phyloP scores from a whole-genome alignment of 345 rosid species.

The Physaria fendleri region DNA sequence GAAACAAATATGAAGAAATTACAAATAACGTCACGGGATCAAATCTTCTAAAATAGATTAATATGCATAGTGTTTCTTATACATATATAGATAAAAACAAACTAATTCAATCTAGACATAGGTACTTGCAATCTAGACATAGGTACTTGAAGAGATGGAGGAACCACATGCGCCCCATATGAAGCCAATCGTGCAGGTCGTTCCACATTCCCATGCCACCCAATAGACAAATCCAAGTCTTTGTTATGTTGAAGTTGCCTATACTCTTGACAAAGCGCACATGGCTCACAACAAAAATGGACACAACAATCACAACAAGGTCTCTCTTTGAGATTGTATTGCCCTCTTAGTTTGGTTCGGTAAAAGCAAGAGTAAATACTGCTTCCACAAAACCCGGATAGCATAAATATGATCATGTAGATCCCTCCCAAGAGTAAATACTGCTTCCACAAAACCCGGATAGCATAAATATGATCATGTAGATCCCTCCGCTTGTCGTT shows the following conservation, averaged over 20 bases:
- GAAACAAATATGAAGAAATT: background rate
- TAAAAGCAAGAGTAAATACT: slow-evolving; percentile 34
- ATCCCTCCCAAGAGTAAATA: slow-evolving; percentile 33
- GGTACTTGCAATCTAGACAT: slow-evolving; percentile 41
- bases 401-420: slow-evolving; percentile 19
- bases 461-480: slow-evolving; percentile 17
- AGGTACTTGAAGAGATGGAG: slow-evolving; percentile 36
- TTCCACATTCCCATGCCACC: slow-evolving; percentile 78
- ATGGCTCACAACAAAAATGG: slow-evolving; percentile 31
- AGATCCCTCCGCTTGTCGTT: slow-evolving; percentile 37
- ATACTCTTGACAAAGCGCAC: slow-evolving; percentile 38
- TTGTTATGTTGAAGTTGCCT: slow-evolving; percentile 27
- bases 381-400: slow-evolving; percentile 23
- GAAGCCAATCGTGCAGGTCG: slow-evolving; percentile 36
- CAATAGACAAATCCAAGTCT: slow-evolving; percentile 27
- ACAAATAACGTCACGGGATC: background rate
- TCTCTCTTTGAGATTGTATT: slow-evolving; percentile 29
- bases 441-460: slow-evolving; percentile 27
- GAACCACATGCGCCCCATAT: slow-evolving; percentile 4
- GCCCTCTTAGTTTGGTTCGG: slow-evolving; percentile 27
- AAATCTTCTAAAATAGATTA: background rate
- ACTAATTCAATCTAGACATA: slow-evolving; percentile 34
- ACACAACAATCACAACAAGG: slow-evolving; percentile 34
- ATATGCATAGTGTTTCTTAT: background rate
- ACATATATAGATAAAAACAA: background rate